Base-by-base conservation (phyloP, 2,329 filamentous ascomycete species). In the Curvularia sp. region DNA sequence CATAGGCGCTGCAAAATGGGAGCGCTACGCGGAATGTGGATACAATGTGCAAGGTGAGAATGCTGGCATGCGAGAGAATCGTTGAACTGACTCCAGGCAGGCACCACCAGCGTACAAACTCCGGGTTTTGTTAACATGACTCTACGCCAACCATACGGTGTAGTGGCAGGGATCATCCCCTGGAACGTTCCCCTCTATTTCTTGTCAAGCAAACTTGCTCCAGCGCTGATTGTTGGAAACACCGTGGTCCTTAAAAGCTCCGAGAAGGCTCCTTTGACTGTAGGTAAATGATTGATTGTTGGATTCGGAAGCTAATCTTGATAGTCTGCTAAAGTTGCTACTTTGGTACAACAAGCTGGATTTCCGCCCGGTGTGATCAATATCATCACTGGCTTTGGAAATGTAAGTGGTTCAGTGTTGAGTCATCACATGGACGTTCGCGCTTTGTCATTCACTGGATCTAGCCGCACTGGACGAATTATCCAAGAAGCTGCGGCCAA, bases 401-500 rank as follows among this genome's bases (percentile, higher is more conserved):
- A 86, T 74, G 89, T 91, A 13, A 91, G 93, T 58, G 88, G 94
- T 77, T 93, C 92, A 75, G 89, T 94, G 72, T 60, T 75, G 1
- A 85, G 93, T 43, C 90, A 93, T 69, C 90, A 91, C 72, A 91
- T 91, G 50, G 84, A 85, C 60, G 91, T 95, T 81, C 93, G 93
- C 83, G 91, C 91, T 55, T 85, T 95, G 70, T 90, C 87, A 73
- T 95, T 95, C 70, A 91, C 94, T 41, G 91, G 91, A 62, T 88
- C 89, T 75, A 93, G 93, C 80, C 90, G 91, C 81, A 92, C 91
- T 4, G 91, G 91, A 69, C 89, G 93, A 78, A 92, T 94, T 79
- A 94, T 95, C 75, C 94, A 89, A 64, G 71, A 68, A 77, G 79
- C 82, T 57, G 86, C 90, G 50, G 90, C 88, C 41, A 91, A 89